Conservation (phyloP, 2,329 filamentous ascomycete species). For the Aphanocladium album region DNA sequence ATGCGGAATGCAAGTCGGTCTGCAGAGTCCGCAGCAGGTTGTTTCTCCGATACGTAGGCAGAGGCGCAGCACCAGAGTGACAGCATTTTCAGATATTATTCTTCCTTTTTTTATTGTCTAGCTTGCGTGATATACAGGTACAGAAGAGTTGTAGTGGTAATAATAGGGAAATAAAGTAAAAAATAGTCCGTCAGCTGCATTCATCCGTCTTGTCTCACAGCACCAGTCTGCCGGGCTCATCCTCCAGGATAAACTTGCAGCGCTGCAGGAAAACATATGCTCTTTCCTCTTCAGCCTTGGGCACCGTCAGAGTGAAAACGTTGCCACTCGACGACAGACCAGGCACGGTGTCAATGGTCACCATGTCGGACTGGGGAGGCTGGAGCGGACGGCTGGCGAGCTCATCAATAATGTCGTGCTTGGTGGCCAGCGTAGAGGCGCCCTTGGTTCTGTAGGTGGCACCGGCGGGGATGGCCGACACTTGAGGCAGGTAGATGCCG, state of each 20-base stretch:
- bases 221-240: constrained; percentile 71
- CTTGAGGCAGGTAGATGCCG: constrained; percentile 67
- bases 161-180: constrained; percentile 24
- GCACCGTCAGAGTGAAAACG: constrained; percentile 76
- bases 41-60: background rate
- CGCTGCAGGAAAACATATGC: constrained; percentile 79
- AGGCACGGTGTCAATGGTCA: constrained; percentile 35
- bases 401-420: constrained; percentile 76
- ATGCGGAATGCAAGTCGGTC: background rate
- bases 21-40: background rate
- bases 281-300: constrained; percentile 73
- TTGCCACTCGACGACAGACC: constrained; percentile 58
- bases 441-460: constrained; percentile 32
- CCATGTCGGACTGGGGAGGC: constrained; percentile 20
- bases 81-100: background rate
- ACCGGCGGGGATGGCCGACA: constrained; percentile 52
- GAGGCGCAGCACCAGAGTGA: background rate
- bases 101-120: constrained; percentile 4
- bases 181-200: constrained; percentile 7
- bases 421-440: constrained; percentile 41
- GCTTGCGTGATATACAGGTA: constrained; percentile 8
- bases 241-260: constrained; percentile 77
- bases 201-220: constrained; percentile 32
- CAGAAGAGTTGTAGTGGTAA: background rate
- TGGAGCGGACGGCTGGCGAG: constrained; percentile 45